These are phyloP conservation scores for Suaeda aralocaspica DNA, from an alignment of 148 eudicot species.

Conservation along the genomic window DNA sequence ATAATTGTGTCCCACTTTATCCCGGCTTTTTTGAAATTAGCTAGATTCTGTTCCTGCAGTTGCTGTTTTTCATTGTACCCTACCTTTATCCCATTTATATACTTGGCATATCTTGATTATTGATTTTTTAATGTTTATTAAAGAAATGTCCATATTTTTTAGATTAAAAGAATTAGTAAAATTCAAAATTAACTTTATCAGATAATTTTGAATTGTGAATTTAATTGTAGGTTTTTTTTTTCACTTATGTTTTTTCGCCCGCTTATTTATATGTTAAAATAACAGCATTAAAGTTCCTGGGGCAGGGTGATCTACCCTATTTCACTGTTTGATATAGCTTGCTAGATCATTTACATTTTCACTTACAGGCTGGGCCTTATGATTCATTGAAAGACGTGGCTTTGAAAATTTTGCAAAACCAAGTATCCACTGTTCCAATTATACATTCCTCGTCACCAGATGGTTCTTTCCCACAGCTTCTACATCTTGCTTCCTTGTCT, in stretches of 20 bases:
- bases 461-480: constrained; percentile 74
- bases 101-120: background rate
- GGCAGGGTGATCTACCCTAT: background rate
- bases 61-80: background rate
- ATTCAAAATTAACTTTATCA: too few species aligned
- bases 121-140: background rate
- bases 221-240: background rate
- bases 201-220: background rate
- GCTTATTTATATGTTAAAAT: background rate
- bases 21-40: background rate
- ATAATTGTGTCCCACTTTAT: background rate
- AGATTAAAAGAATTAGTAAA: too few species aligned
- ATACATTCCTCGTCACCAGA: constrained; percentile 60
- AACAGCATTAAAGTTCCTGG: background rate
- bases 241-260: background rate
- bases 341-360: background rate
- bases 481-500: constrained; percentile 78
- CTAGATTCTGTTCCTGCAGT: background rate
- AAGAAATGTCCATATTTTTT: too few species aligned
- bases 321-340: background rate
- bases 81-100: background rate
- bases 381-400: constrained; percentile 79
- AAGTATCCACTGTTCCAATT: constrained; percentile 73
- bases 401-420: constrained; percentile 63
- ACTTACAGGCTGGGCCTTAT: constrained; percentile 64